Conservation (phyloP, 805 yeast genomes). For the Yarrowia bubula region DNA sequence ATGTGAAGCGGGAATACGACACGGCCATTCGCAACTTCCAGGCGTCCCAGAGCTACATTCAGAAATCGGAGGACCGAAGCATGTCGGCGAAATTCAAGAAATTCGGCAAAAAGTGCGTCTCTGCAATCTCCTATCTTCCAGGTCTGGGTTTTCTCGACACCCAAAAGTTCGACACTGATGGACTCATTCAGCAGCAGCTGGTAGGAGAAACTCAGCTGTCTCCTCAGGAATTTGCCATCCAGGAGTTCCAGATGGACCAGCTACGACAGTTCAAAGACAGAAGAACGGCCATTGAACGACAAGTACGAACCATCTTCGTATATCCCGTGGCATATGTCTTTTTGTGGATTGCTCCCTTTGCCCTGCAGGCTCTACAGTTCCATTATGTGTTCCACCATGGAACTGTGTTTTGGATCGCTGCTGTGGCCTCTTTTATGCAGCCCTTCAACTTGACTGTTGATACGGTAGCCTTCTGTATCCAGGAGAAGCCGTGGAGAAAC, state of each 20-base stretch:
- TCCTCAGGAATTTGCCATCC: slow-evolving; percentile 18
- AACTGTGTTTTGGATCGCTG: slow-evolving; percentile 60
- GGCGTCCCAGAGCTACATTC: slow-evolving; percentile 33
- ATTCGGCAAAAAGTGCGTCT: background rate
- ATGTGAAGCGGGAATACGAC: slow-evolving; percentile 47
- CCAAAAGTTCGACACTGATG: background rate
- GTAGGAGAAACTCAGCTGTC: background rate
- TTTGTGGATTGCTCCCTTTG: slow-evolving; percentile 78
- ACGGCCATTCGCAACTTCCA: slow-evolving; percentile 31
- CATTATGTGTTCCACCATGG: slow-evolving; percentile 41
- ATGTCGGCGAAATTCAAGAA: background rate
- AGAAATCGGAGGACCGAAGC: background rate
- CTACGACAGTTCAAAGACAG: slow-evolving; percentile 59
- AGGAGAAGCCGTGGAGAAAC: slow-evolving; percentile 47
- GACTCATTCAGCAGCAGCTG: background rate
- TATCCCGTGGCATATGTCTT: slow-evolving; percentile 80
- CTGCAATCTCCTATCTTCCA: background rate
- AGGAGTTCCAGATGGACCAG: slow-evolving; percentile 44
- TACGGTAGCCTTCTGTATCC: slow-evolving; percentile 64
- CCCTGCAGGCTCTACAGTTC: slow-evolving; percentile 58
- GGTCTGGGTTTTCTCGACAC: slow-evolving; percentile 8
- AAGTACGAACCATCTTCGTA: slow-evolving; percentile 72
- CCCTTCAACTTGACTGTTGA: slow-evolving; percentile 79
- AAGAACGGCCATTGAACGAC: slow-evolving; percentile 65
- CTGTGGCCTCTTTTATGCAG: slow-evolving; percentile 66